These are phyloP conservation scores for Silene conica DNA, from an alignment of 148 eudicot genomes.

Conservation along the genomic window DNA sequence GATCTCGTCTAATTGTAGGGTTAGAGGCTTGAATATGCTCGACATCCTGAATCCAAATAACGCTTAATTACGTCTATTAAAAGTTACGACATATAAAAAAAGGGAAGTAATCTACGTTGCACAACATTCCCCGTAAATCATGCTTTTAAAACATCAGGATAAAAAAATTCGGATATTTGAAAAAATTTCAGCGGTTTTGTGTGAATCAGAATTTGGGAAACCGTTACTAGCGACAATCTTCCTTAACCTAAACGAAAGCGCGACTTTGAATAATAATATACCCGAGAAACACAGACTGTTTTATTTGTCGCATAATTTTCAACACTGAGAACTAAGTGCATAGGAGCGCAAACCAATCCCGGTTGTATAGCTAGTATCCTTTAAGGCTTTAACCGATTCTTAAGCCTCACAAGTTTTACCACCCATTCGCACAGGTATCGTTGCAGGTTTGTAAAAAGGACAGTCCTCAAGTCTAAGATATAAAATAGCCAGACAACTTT, in stretches of 20 bases:
- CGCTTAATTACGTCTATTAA: neutral
- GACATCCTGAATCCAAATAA: neutral
- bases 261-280: too few relatives aligned
- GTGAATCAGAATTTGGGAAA: neutral
- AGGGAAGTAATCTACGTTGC: neutral
- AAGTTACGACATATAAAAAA: neutral
- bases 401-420: neutral
- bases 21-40: neutral
- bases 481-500: neutral
- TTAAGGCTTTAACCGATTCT: neutral
- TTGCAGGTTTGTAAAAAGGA: neutral
- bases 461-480: neutral
- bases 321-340: neutral
- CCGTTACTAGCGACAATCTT: neutral
- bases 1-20: neutral
- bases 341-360: neutral
- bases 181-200: neutral
- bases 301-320: too few relatives aligned
- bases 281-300: too few relatives aligned
- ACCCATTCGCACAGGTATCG: neutral
- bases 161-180: neutral
- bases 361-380: neutral
- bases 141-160: neutral
- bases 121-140: neutral
- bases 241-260: neutral